Conservation (phyloP, 176 grass and related monocot species). For the Calamus simplicifolius region DNA sequence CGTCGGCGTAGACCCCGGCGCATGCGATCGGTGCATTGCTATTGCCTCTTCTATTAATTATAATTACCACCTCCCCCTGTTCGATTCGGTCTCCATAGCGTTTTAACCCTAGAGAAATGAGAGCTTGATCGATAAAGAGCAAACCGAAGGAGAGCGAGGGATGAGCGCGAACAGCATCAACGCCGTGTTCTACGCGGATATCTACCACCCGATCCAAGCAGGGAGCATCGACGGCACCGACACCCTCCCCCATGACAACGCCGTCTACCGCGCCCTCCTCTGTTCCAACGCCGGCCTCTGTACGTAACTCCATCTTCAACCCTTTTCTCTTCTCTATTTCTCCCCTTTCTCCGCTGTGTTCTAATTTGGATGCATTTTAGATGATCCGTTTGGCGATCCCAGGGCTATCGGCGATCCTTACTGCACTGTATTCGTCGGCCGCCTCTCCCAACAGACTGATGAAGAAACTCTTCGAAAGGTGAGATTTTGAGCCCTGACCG, state of each 20-base stretch:
- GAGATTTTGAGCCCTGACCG: background rate
- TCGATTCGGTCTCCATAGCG: too few relatives aligned
- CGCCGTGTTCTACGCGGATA: conserved; percentile 81
- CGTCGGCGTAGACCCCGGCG: too few relatives aligned
- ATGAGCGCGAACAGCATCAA: conserved; percentile 31
- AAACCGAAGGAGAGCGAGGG: background rate
- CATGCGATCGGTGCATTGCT: too few relatives aligned
- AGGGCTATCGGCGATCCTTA: conserved; percentile 71
- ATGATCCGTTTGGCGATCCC: conserved; percentile 86
- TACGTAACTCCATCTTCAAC: conserved; percentile 1
- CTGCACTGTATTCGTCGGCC: conserved; percentile 76
- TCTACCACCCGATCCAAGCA: conserved; percentile 86
- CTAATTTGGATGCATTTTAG: conserved; percentile 17
- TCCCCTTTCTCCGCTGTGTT: background rate
- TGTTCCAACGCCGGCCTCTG: conserved; percentile 83
- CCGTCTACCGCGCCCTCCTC: conserved; percentile 70
- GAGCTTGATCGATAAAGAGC: background rate
- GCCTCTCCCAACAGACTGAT: conserved; percentile 58
- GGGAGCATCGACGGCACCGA: conserved; percentile 99
- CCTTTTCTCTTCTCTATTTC: background rate
- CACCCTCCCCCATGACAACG: conserved; percentile 83
- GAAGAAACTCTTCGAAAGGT: conserved; percentile 67
- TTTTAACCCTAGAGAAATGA: too few relatives aligned
- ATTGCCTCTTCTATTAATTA: too few relatives aligned
- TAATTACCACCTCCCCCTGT: too few relatives aligned